phyloP scores from a whole-genome alignment of 2,329 filamentous ascomycete species.

The Fusarium circinatum region DNA sequence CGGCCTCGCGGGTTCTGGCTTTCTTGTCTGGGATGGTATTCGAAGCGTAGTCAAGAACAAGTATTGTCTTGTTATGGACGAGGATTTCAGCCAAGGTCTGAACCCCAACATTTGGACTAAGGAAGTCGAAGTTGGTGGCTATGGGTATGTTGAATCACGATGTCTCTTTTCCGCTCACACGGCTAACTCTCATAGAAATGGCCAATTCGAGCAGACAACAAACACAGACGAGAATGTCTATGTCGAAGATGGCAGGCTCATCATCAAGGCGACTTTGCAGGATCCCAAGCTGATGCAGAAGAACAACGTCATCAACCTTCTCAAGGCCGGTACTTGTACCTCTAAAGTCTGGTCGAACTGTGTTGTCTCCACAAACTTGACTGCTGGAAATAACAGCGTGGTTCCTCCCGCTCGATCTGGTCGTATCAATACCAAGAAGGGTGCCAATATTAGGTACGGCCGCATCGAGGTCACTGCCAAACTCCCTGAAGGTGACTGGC shows the following conservation, averaged over 20 bases:
- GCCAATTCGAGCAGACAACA: constrained; percentile 84
- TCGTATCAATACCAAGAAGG: constrained; percentile 78
- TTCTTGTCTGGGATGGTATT: constrained; percentile 81
- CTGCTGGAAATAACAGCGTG: constrained; percentile 74
- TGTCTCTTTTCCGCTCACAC: too few relatives aligned
- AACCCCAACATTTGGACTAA: constrained; percentile 74
- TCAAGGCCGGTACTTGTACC: constrained; percentile 73
- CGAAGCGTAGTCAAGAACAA: constrained; percentile 77
- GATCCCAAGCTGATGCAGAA: constrained; percentile 72
- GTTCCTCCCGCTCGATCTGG: constrained; percentile 82
- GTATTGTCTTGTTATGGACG: constrained; percentile 75
- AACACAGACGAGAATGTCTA: constrained; percentile 77
- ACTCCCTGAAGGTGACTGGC: constrained; percentile 82
- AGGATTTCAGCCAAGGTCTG: constrained; percentile 70
- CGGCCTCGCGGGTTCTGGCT: constrained; percentile 73
- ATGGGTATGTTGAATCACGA: constrained; percentile 66
- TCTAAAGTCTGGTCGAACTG: constrained; percentile 67
- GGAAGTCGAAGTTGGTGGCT: constrained; percentile 80
- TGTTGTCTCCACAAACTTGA: constrained; percentile 77
- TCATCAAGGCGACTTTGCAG: constrained; percentile 83
- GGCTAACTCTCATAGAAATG: constrained; percentile 65
- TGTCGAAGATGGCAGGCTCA: constrained; percentile 72
- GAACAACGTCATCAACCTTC: constrained; percentile 75
- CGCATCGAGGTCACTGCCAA: constrained; percentile 83
- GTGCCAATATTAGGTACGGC: constrained; percentile 80